phyloP scores from a whole-genome alignment of 2,329 filamentous ascomycete genomes.

The Hypoxylon sp. region DNA sequence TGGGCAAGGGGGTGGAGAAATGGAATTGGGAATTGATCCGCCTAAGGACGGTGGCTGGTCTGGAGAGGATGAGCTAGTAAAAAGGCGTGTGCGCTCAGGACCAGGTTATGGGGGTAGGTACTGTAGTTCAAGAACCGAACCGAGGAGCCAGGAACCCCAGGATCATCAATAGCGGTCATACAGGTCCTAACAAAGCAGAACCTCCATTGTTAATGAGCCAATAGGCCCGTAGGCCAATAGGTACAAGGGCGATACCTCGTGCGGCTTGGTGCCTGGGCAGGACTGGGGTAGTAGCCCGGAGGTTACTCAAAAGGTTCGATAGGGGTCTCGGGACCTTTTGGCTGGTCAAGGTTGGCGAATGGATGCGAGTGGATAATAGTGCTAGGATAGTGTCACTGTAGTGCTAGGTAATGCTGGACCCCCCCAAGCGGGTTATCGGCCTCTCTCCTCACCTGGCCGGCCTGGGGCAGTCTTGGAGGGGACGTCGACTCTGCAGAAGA shows the following conservation, averaged over 20 bases:
- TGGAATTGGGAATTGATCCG: slow-evolving; percentile 24
- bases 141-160: slow-evolving; percentile 1
- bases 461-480: slow-evolving; percentile 3
- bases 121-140: slow-evolving; percentile 5
- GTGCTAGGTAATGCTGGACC: no score
- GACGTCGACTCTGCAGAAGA: slow-evolving; percentile 40
- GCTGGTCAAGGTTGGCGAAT: neutral
- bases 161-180: slow-evolving; percentile 1
- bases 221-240: slow-evolving; percentile 4
- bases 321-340: slow-evolving; percentile 39
- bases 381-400: neutral
- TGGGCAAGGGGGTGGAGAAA: slow-evolving; percentile 34
- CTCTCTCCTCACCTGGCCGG: slow-evolving; percentile 11
- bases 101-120: neutral
- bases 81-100: slow-evolving; percentile 11
- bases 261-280: slow-evolving; percentile 25
- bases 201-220: neutral
- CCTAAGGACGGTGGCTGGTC: slow-evolving; percentile 27
- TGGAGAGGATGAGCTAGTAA: slow-evolving; percentile 11
- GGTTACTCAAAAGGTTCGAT: slow-evolving; percentile 32
- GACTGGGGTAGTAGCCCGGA: slow-evolving; percentile 35
- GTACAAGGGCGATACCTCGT: slow-evolving; percentile 23
- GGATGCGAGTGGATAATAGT: slow-evolving; percentile 3
- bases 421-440: slow-evolving; percentile 27
- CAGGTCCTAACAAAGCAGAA: neutral